These are phyloP conservation scores for Leptographium lundbergii DNA, from an alignment of 2,329 filamentous ascomycete genomes.

Conservation along the genomic window DNA sequence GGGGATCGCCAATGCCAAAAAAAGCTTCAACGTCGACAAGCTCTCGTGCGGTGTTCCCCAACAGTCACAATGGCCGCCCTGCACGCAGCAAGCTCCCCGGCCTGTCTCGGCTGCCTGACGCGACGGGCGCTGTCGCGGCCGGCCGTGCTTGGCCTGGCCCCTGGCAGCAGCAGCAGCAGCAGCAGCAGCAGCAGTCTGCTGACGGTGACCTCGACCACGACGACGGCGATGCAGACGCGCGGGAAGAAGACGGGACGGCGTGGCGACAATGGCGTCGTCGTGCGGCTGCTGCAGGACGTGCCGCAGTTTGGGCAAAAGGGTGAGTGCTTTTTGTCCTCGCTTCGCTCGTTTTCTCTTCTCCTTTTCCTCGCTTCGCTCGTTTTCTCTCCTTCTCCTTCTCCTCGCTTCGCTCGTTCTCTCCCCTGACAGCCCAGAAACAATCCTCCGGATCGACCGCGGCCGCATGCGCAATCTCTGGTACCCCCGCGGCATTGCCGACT, in stretches of 20 bases:
- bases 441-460: conserved; percentile 21
- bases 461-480: conserved; percentile 26
- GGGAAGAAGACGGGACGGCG: conserved; percentile 23
- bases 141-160: neutral
- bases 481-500: conserved; percentile 20
- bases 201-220: neutral
- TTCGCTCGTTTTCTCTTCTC: neutral
- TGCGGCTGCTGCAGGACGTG: conserved; percentile 29
- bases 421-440: conserved; percentile 14
- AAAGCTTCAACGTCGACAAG: neutral
- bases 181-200: neutral
- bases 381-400: neutral
- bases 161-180: neutral
- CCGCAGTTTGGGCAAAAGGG: conserved; percentile 26
- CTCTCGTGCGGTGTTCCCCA: neutral
- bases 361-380: neutral
- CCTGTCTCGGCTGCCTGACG: conserved; percentile 7
- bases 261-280: conserved; percentile 27
- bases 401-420: neutral
- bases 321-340: conserved; percentile 10
- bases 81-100: conserved; percentile 3
- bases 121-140: neutral
- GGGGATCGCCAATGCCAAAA: neutral
- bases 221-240: conserved; percentile 14
- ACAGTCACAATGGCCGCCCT: neutral